phyloP scores from a whole-genome alignment of 495 filamentous ascomycete species.

The Podospora conica region DNA sequence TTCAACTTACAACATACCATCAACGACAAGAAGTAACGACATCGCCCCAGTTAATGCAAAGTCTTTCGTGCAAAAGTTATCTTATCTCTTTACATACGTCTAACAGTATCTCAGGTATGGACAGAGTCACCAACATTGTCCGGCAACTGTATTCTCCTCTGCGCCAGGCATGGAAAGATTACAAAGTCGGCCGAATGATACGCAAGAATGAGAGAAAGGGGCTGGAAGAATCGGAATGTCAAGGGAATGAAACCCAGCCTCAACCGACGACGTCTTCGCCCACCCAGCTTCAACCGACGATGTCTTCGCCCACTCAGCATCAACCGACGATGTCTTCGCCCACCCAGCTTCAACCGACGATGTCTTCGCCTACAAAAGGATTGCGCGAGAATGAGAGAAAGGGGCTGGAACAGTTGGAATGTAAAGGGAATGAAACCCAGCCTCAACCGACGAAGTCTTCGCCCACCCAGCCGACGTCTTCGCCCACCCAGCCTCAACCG shows the following conservation, averaged over 20 bases:
- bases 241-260: slow-evolving; percentile 2
- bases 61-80: slow-evolving; percentile 2
- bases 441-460: background rate
- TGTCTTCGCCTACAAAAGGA: slow-evolving; percentile 5
- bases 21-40: background rate
- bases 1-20: slow-evolving; percentile 2
- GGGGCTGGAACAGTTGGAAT: background rate
- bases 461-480: background rate
- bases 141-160: slow-evolving; percentile 6
- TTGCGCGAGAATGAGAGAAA: too few species aligned
- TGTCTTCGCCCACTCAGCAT: too few species aligned
- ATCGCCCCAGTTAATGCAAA: slow-evolving; percentile 2
- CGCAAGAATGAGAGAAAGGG: slow-evolving; percentile 9
- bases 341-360: slow-evolving; percentile 3
- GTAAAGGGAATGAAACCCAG: slow-evolving; percentile 3
- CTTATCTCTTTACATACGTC: slow-evolving; percentile 5
- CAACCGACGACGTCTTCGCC: background rate
- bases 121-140: slow-evolving; percentile 1
- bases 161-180: slow-evolving; percentile 10
- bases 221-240: background rate
- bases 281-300: too few species aligned
- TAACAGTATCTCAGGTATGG: slow-evolving; percentile 7
- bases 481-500: background rate
- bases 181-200: slow-evolving; percentile 7
- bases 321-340: too few species aligned